Conservation (phyloP, 73 alveolate genomes). For the Urostyla sp. region DNA sequence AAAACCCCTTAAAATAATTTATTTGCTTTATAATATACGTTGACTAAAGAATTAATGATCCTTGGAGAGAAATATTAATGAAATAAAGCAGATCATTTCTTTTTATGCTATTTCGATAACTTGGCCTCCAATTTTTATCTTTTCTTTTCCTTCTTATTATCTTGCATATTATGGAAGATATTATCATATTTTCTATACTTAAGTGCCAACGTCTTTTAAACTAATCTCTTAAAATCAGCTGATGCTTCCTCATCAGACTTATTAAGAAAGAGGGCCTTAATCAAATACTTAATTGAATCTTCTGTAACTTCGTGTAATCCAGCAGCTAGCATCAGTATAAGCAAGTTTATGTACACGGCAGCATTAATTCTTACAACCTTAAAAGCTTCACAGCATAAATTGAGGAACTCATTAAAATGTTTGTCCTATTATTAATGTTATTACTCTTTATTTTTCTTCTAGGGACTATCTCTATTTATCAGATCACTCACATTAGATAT, state of each 20-base stretch:
- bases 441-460: background rate
- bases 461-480: background rate
- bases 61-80: too few relatives aligned
- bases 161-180: constrained; percentile 15
- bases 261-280: constrained; percentile 54
- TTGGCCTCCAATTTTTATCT: too few relatives aligned
- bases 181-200: constrained; percentile 77
- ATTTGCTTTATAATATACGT: too few relatives aligned
- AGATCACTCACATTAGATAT: background rate
- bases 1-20: too few relatives aligned
- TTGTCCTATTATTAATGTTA: constrained; percentile 72
- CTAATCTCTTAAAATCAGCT: constrained; percentile 73
- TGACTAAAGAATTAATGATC: too few relatives aligned
- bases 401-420: constrained; percentile 73
- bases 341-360: constrained; percentile 79
- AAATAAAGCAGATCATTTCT: too few relatives aligned
- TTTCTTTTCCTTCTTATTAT: background rate
- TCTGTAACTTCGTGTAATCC: constrained; percentile 95
- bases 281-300: constrained; percentile 75
- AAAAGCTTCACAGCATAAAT: constrained; percentile 86
- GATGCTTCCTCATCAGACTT: constrained; percentile 80
- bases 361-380: constrained; percentile 86
- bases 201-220: constrained; percentile 65
- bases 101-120: too few relatives aligned
- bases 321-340: constrained; percentile 90